Conservation (phyloP, 495 filamentous ascomycete genomes). For the Poronia punctata region DNA sequence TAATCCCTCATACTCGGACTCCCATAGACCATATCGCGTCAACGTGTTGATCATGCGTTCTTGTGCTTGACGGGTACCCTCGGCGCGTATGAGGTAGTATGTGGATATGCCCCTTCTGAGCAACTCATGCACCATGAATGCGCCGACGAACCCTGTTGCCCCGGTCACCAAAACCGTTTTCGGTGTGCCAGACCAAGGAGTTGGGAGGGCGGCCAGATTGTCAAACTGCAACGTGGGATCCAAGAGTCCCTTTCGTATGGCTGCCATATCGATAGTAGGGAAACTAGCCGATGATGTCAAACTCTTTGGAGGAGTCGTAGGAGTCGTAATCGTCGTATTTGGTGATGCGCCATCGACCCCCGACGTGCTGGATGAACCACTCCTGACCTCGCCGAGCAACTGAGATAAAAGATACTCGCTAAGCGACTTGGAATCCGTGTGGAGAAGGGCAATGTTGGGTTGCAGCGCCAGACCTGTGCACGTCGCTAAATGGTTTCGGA, state of each 20-base stretch:
- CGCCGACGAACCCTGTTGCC: conserved; percentile 30
- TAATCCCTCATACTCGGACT: conserved; percentile 13
- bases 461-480: conserved; percentile 19
- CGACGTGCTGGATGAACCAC: background rate
- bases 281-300: background rate
- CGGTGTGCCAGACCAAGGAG: conserved; percentile 1
- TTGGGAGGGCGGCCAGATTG: conserved; percentile 7
- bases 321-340: background rate
- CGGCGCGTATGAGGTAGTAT: conserved; percentile 25
- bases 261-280: conserved; percentile 9
- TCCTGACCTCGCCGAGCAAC: conserved; percentile 5
- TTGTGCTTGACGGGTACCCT: conserved; percentile 4
- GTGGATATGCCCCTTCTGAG: conserved; percentile 17
- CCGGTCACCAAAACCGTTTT: conserved; percentile 24
- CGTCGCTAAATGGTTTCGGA: conserved; percentile 22
- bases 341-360: conserved; percentile 1
- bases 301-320: too few species aligned
- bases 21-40: conserved; percentile 19
- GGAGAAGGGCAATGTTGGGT: conserved; percentile 13
- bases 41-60: conserved; percentile 16
- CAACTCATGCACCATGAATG: conserved; percentile 24
- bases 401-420: conserved; percentile 13
- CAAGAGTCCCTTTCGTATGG: conserved; percentile 16
- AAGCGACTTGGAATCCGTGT: conserved; percentile 19
- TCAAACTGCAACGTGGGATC: conserved; percentile 17